These are phyloP conservation scores for Xylogone sp. DNA, from an alignment of 2,329 filamentous ascomycete species.

Conservation along the genomic window DNA sequence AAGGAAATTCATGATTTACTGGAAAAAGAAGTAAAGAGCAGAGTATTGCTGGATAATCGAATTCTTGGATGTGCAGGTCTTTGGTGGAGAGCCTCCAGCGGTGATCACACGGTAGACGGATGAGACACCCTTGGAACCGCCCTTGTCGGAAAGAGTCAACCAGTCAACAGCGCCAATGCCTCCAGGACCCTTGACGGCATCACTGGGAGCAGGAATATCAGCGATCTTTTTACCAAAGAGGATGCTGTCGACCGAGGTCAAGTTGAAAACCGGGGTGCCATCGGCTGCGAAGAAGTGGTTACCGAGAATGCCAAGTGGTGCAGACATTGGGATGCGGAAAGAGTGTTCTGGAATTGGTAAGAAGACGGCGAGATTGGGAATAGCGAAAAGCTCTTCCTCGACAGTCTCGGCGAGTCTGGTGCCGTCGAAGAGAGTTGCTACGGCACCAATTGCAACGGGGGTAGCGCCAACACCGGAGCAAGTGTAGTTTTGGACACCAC, in stretches of 20 bases:
- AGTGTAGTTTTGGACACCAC: conserved; percentile 30
- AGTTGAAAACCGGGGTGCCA: conserved; percentile 23
- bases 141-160: conserved; percentile 22
- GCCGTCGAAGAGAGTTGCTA: conserved; percentile 28
- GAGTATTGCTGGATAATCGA: conserved; percentile 21
- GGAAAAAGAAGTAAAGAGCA: conserved; percentile 25
- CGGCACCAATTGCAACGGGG: conserved; percentile 20
- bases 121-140: conserved; percentile 13
- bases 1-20: too few species aligned
- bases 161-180: conserved; percentile 26
- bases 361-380: conserved; percentile 19
- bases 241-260: conserved; percentile 15
- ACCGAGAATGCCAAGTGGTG: conserved; percentile 12
- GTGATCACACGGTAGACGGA: conserved; percentile 26
- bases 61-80: conserved; percentile 12
- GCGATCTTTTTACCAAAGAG: conserved; percentile 18
- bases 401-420: conserved; percentile 18
- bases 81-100: conserved; percentile 18
- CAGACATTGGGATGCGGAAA: conserved; percentile 3
- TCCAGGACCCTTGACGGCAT: conserved; percentile 16
- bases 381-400: conserved; percentile 7
- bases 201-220: conserved; percentile 17
- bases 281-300: conserved; percentile 26
- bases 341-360: conserved; percentile 5
- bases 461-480: conserved; percentile 16